A percentile compares a stretch with the other conserved stretches of the same genome.
Evolutionary conservation across 2,329 filamentous ascomycete genomes (phyloP).

Genomic region (Didymella pomorum): DNA sequence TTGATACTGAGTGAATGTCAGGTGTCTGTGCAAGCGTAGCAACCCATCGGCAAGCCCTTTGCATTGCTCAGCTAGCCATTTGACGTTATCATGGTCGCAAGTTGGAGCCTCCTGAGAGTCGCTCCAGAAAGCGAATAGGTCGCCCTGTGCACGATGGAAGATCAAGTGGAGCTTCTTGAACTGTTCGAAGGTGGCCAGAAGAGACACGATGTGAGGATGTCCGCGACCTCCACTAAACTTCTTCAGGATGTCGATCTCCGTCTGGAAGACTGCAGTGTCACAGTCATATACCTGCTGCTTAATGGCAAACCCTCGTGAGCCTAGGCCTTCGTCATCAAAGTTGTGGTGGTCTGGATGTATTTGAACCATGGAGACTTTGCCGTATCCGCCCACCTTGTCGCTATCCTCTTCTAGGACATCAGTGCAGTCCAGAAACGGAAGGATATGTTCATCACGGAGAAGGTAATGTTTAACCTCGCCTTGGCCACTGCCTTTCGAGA

Average conservation of each 20-base stretch:
- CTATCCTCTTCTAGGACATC: background rate
- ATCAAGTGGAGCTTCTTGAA: slow-evolving; percentile 26
- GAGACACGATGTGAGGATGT: slow-evolving; percentile 26
- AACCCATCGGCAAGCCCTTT: slow-evolving; percentile 26
- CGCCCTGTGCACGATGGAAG: slow-evolving; percentile 28
- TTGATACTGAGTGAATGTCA: slow-evolving; percentile 4
- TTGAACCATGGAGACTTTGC: slow-evolving; percentile 24
- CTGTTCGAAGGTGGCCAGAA: slow-evolving; percentile 32
- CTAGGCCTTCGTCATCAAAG: background rate
- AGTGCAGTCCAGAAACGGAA: slow-evolving; percentile 20
- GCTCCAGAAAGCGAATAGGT: slow-evolving; percentile 27
- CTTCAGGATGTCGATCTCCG: slow-evolving; percentile 21
- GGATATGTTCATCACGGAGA: slow-evolving; percentile 24
- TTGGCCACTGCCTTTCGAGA: slow-evolving; percentile 7
- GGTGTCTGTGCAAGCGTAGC: slow-evolving; percentile 8
- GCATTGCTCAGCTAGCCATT: slow-evolving; percentile 28
- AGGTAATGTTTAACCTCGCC: slow-evolving; percentile 25
- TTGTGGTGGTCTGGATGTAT: slow-evolving; percentile 29
- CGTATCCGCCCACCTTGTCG: slow-evolving; percentile 5
- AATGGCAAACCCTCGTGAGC: slow-evolving; percentile 22
- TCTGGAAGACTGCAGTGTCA: slow-evolving; percentile 17
- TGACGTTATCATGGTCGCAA: too few relatives aligned
- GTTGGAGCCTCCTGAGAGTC: too few relatives aligned
- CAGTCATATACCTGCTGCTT: slow-evolving; percentile 23
- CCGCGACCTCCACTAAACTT: slow-evolving; percentile 22